Evolutionary conservation across 2,329 filamentous ascomycete species (phyloP), one percentile per base, ranked within the genome.

Genomic region (Neonectria magnoliae): DNA sequence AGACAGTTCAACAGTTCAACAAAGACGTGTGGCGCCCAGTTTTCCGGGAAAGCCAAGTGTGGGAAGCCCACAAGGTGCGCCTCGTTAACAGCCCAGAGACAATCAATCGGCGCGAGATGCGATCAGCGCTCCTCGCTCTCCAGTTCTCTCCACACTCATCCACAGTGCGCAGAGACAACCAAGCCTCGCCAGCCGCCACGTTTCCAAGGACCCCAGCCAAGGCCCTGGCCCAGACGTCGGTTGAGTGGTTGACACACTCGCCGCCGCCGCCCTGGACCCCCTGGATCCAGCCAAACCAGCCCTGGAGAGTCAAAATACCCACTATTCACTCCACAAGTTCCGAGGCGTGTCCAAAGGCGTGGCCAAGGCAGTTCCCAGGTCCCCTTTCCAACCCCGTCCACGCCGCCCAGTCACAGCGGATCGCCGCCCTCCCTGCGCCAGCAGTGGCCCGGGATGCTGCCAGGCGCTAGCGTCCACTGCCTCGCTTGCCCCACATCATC

Each of bases 381-480:
- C 29, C 29, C 29, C 29, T 31, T 33, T 33, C 31, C n/a, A 18
- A 41, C 38, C 54, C 48, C 48, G 27, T 71, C 54, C 55, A 69
- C 60, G 62, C 71, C 64, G 64, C 60, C 70, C 71, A 73, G 67
- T 73, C 70, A 73, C 41, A 52, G 57, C 45, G 38, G 54, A 47
- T 60, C 33, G 59, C 72, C 70, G 64, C 72, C 72, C 72, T 71
- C 72, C 71, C 57, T 69, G 27, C 33, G 61, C 18, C 53, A 55
- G 58, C 55, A 62, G 60, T 57, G 60, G 65, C 57, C 60, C 58
- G 64, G 64, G 66, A 68, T 66, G 66, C 65, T 65, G 68, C 62
- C 64, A 65, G 47, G 50, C 52, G 56, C 59, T 72, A 71, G 67
- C 67, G 70, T 67, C 72, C 70, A 71, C 70, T 72, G 62, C 70